A percentile compares a stretch with the other conserved stretches of the same genome.
Conservation (phyloP, 257 asterid species). For the Salvia splendens region DNA sequence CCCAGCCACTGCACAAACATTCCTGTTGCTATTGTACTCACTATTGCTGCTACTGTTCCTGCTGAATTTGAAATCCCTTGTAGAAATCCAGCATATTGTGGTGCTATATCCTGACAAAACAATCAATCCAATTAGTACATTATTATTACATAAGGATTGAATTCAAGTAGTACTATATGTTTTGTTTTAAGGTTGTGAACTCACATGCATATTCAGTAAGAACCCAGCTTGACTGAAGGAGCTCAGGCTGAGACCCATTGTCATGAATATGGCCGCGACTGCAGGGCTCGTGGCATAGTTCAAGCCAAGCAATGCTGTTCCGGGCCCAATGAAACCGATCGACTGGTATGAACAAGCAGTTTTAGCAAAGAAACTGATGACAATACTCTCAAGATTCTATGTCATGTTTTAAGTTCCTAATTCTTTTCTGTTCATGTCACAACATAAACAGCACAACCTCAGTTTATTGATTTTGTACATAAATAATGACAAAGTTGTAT, state of each 20-base stretch:
- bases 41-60: slow-evolving; percentile 88
- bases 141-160: no score
- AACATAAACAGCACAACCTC: background rate
- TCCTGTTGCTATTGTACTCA: slow-evolving; percentile 90
- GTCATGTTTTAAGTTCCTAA: background rate
- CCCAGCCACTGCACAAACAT: slow-evolving; percentile 89
- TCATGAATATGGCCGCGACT: slow-evolving; percentile 58
- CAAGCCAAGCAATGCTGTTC: slow-evolving; percentile 70
- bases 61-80: slow-evolving; percentile 93
- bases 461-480: background rate
- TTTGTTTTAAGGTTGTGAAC: slow-evolving; percentile 15
- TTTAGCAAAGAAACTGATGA: background rate
- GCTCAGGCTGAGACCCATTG: slow-evolving; percentile 78
- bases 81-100: slow-evolving; percentile 78
- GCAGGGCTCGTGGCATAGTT: slow-evolving; percentile 74
- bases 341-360: slow-evolving; percentile 47
- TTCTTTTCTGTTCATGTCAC: background rate
- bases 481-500: background rate
- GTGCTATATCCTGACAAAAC: slow-evolving; percentile 81
- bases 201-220: slow-evolving; percentile 86
- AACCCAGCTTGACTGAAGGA: slow-evolving; percentile 96
- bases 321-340: slow-evolving; percentile 91
- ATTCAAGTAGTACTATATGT: background rate
- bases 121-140: background rate
- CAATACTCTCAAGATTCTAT: background rate